Evolutionary conservation across 306 rosid genomes (phyloP), one percentile per base, ranked within the genome.

Genomic region (Pyrus pyrifolia): DNA sequence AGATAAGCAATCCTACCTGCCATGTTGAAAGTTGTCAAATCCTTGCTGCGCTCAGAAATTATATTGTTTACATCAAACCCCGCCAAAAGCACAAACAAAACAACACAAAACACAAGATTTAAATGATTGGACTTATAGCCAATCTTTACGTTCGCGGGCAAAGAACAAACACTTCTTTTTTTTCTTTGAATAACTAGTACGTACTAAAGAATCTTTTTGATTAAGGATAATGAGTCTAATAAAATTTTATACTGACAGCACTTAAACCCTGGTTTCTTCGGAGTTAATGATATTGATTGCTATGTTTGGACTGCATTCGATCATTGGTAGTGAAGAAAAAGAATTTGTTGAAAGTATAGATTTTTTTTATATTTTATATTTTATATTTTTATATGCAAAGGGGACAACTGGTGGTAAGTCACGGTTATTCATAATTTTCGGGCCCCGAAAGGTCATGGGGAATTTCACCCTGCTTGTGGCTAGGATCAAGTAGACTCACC

Each of bases 381-480:
- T 23, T 23, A 23, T 25, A 25, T 31, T 31, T 35, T 6, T 35
- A 6, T 38, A 7, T 38, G 10, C 10, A 38, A 38, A 38, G 9
- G 0, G 0, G 2, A 7, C 0, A 38, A 38, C 9, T 5, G 2
- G 2, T 38, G 10, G 2, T 0, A 42, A 42, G 6, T 42, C 4
- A 49, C 3, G 3, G 1, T 15, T 14, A 14, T 49, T 6, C 6
- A 49, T 1, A 1, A 0, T 1, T 49, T 49, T 1, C 0, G 3
- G 1, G 3, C 1, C 0, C 1, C 0, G 3, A 49, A 49, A 49
- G 6, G 1, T 2, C 1, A 15, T 49, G 8, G 0, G 19, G 0
- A 49, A 14, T 49, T 49, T 49, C 1, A 49, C 1, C 7, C 1
- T 14, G 6, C 0, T 2, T 0, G 7, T 14, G 7, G 0, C 19